These are phyloP conservation scores for Cercospora canescens DNA, from an alignment of 2,329 filamentous ascomycete species.

Conservation along the genomic window DNA sequence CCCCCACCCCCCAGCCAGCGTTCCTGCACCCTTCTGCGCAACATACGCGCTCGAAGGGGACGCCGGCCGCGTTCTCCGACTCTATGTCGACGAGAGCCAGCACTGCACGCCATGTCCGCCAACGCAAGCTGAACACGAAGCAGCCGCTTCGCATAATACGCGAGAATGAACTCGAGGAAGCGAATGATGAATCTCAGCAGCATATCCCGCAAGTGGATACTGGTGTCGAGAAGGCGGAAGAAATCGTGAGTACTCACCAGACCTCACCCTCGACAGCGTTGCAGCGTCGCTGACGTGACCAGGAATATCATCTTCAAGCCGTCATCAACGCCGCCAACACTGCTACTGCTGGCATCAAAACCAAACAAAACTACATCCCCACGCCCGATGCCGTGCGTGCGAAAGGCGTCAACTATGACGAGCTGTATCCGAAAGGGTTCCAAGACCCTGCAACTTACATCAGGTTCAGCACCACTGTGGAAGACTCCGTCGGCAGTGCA, in stretches of 20 bases:
- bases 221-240: conserved; percentile 94
- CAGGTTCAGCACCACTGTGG: conserved; percentile 95
- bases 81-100: conserved; percentile 29
- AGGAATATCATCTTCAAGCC: conserved; percentile 96
- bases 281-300: conserved; percentile 25
- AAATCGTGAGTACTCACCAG: conserved; percentile 73
- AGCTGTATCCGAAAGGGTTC: conserved; percentile 78
- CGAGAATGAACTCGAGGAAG: conserved; percentile 84
- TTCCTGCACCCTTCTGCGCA: conserved; percentile 5
- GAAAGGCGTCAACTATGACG: conserved; percentile 77
- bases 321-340: conserved; percentile 66
- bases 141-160: conserved; percentile 82
- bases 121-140: conserved; percentile 91
- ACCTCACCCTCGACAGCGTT: conserved; percentile 6
- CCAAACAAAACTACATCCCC: conserved; percentile 63
- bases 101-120: conserved; percentile 57
- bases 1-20: not conserved
- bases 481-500: conserved; percentile 84
- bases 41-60: conserved; percentile 4
- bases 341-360: conserved; percentile 58
- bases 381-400: conserved; percentile 63
- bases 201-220: conserved; percentile 85
- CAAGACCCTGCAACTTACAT: conserved; percentile 90
- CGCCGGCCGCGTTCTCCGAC: conserved; percentile 2
- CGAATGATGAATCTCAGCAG: conserved; percentile 76